Conservation (phyloP, 2,329 filamentous ascomycete genomes). For the Bretziella fagacearum region DNA sequence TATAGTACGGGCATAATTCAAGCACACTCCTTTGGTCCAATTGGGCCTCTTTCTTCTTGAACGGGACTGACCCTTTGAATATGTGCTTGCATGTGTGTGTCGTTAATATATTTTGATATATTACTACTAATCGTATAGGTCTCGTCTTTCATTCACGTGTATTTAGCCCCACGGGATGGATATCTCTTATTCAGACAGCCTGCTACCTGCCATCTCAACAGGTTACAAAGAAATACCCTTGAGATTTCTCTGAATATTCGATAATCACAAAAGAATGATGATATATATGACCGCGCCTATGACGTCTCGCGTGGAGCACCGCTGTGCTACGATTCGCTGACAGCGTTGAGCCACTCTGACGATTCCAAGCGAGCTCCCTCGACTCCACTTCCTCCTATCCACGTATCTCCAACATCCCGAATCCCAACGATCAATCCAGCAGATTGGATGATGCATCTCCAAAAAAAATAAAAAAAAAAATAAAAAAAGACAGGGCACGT, state of each 20-base stretch:
- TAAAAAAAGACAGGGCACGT: too few relatives aligned
- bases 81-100: neutral
- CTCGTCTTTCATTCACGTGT: neutral
- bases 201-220: too few relatives aligned
- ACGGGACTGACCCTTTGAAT: neutral
- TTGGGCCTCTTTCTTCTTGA: neutral
- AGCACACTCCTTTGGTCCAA: neutral
- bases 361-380: neutral
- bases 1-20: constrained; percentile 5
- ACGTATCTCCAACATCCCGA: too few relatives aligned
- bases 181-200: constrained; percentile 10
- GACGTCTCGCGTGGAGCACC: constrained; percentile 3
- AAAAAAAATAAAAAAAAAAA: too few relatives aligned
- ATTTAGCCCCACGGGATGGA: neutral
- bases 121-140: neutral
- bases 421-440: too few relatives aligned
- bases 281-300: neutral
- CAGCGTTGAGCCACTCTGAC: constrained; percentile 7
- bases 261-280: neutral
- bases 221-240: too few relatives aligned
- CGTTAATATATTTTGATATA: neutral
- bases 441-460: too few relatives aligned
- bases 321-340: constrained; percentile 6
- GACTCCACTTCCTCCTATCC: too few relatives aligned
- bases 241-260: too few relatives aligned